Percentiles rank a stretch among this genome's conserved stretches.
These are phyloP conservation scores for Pyrenula aspistea DNA, from an alignment of 495 filamentous ascomycete species.

Conservation along the genomic window DNA sequence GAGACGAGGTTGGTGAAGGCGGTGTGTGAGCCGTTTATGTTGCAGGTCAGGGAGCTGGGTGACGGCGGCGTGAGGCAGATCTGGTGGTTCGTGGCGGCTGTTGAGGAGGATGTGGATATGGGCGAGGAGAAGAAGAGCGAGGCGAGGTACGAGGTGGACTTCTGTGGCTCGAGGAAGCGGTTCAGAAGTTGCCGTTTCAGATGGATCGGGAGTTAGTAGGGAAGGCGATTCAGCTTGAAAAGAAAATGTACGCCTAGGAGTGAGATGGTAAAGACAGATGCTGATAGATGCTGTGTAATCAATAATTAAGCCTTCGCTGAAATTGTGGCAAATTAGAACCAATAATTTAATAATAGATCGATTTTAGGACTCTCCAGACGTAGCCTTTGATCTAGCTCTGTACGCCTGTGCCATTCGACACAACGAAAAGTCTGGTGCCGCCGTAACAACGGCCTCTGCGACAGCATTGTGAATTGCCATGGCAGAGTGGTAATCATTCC, in stretches of 20 bases:
- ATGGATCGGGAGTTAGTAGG: conserved; percentile 27
- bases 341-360: too few species aligned
- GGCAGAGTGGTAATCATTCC: conserved; percentile 13
- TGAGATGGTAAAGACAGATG: too few species aligned
- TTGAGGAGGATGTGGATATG: conserved; percentile 10
- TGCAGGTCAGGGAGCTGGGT: conserved; percentile 24
- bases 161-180: conserved; percentile 15
- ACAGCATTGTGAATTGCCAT: background rate
- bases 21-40: conserved; percentile 29
- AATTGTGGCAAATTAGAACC: too few species aligned
- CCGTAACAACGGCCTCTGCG: background rate
- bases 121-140: conserved; percentile 5
- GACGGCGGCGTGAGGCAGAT: conserved; percentile 27
- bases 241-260: too few species aligned
- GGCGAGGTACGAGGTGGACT: conserved; percentile 18
- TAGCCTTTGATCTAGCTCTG: too few species aligned
- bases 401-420: too few species aligned
- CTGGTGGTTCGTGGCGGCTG: conserved; percentile 36
- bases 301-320: too few species aligned
- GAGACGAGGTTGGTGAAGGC: conserved; percentile 14
- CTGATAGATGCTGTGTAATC: too few species aligned
- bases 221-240: conserved; percentile 28
- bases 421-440: background rate
- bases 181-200: conserved; percentile 27
- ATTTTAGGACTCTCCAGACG: too few species aligned